Base-by-base conservation (phyloP, 148 eudicot genomes). In the Vaccinium myrtillus region DNA sequence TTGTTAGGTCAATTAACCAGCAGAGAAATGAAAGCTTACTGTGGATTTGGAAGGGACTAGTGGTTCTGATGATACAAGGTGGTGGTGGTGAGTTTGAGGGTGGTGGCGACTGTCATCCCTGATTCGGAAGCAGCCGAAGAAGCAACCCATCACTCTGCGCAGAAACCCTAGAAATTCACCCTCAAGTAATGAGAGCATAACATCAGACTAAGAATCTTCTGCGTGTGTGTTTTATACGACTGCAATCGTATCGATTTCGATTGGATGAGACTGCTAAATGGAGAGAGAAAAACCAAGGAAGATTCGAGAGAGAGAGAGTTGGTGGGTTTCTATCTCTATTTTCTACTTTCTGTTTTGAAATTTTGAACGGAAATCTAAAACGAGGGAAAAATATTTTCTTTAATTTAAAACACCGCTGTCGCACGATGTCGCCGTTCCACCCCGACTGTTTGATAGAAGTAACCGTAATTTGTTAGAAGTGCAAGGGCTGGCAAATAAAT, bases 61-160 rank as follows among this genome's bases (percentile, higher is more conserved):
- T 13, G 14, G 18, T 4, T 75, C 46, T 43, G 46, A n/a, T 0
- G 76, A 75, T 6, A 71, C 83, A 65, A 56, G 84, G 36, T 19
- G 90, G 77, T 19, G 90, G 80, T 39, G 73, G n/a, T 50, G 86
- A 83, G 23, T 4, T 5, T 27, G 74, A 69, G 39, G 39, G 39
- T 32, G 36, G 71, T 50, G 82, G n/a, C 67, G 82, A 27, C 54
- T 43, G 16, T 81, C 51, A 83, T 84, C 84, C 16, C 84, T 83
- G 80, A 85, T 10, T 16, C 91, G 54, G 61, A 91, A 91, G 70
- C 93, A 91, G 75, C 88, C 89, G 80, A 89, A 89, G 80, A 91
- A 88, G 75, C 91, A 91, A 69, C 87, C 87, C 91, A 91, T 89
- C 9, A 86, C 80, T 81, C 77, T 79, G 86, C 90, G 84, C 78